Evolutionary conservation across 371 early-diverging fungal species (phyloP), one percentile per base, ranked within the genome.

Genomic region (Lichtheimia ramosa): DNA sequence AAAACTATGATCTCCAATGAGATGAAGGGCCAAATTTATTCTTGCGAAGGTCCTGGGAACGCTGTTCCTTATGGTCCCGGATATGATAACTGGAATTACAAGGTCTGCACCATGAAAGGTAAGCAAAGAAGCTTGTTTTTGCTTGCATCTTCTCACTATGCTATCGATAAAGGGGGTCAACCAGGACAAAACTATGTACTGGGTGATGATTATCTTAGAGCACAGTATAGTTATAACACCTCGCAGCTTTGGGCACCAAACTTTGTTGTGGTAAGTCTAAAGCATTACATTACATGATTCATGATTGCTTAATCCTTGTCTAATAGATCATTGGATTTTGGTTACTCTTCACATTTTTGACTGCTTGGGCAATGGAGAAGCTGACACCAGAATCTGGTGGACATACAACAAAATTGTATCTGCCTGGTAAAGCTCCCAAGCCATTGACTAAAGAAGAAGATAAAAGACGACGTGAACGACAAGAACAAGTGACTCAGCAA

Each of bases 1-100:
- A 77, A 83, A 56, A 77, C 85, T 0, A 68, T 91, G 13, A 49
- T 88, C 46, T 65, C 74, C 18, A 88, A 89, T 65, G 92, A 91
- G 67, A 85, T 85, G 78, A 59, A 58, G 13, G 79, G 81, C 3
- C 62, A 73, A 3, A 1, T 58, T 0, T 71, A 62, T 48, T 58
- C 73, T 20, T 72, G 75, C 40, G 68, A 85, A 51, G 73, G 81
- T n/a, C 67, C 78, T 14, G 59, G 67, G 14, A 74, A 68, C 43
- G 53, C 71, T 18, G 55, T 79, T n/a, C 80, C 80, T 2, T 80
- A 65, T 42, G 78, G 76, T 8, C 66, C 74, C 3, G 65, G 70
- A 2, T 84, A 84, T 43, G 68, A 59, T 48, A 66, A 74, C 18
- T 69, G 79, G 55, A 63, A 64, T 13, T 71, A 86, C 62, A 82